Evolutionary conservation across 768 basidiomycete species (phyloP), one percentile per base, ranked within the genome.

Genomic region (Suillus subaureus): DNA sequence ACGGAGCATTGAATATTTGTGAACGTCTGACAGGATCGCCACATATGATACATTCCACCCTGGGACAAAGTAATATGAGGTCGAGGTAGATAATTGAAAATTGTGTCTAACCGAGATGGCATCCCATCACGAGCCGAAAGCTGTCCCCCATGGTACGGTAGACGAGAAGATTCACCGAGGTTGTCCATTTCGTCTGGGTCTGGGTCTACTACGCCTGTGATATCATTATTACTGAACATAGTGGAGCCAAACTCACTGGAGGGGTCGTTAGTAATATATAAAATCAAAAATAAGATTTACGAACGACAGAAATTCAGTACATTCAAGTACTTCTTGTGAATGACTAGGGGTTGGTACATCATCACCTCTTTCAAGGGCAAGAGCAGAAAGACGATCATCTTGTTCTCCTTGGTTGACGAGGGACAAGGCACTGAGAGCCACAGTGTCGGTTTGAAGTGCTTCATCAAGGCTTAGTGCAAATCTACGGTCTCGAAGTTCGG

Each of bases 401-500:
- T 64, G 66, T 7, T 81, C 80, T 7, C 75, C 79, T 35, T 70
- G 73, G 62, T 87, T 81, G 13, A 79, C 68, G 2, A 75, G 66
- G 1, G 61, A 63, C 8, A 79, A 58, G 0, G 76, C 77, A 18
- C 72, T 55, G 0, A 87, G 67, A 13, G 79, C 70, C 5, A 65
- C 66, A 0, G 64, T 71, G 58, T 84, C 82, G 0, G 71, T 68
- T 21, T 73, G 73, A n/a, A 83, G 67, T 5, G 84, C 83, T 6
- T 68, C 68, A n/a, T 77, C 78, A 11, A 87, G 67, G 64, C 82
- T 84, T 62, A 70, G 73, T 0, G 86, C 85, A 13, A 84, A 69
- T 18, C 70, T 73, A 16, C 73, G 64, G 66, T 86, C 84, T 3
- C 75, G 71, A 33, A 80, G 71, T n/a, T 72, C 51, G 0, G 67